These are phyloP conservation scores for Trametes cubensis DNA, from an alignment of 768 basidiomycete genomes.

Conservation along the genomic window DNA sequence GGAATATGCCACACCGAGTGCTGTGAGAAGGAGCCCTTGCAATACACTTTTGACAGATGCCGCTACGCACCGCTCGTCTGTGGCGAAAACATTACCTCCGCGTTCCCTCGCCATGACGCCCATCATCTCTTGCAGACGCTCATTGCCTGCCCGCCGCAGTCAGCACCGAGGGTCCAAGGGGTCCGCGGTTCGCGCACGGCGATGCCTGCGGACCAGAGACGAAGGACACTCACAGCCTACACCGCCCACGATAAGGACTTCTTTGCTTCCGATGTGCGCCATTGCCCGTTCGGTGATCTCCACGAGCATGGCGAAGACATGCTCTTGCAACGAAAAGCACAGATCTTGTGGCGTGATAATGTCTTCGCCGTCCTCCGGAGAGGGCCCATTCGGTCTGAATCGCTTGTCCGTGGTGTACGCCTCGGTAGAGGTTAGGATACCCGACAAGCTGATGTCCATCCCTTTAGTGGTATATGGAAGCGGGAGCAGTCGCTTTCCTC, in stretches of 20 bases:
- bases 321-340: constrained; percentile 97
- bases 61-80: constrained; percentile 80
- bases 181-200: neutral
- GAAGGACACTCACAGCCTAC: constrained; percentile 84
- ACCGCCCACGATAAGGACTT: constrained; percentile 96
- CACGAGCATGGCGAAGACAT: constrained; percentile 96
- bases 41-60: constrained; percentile 1
- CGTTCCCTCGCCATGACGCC: constrained; percentile 93
- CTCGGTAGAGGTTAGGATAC: constrained; percentile 86
- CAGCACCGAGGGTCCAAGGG: neutral
- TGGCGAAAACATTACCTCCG: constrained; percentile 88
- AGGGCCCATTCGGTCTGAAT: constrained; percentile 54
- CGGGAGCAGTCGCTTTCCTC: constrained; percentile 80
- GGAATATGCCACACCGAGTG: neutral
- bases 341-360: constrained; percentile 93
- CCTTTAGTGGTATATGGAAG: constrained; percentile 97
- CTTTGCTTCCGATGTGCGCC: constrained; percentile 96
- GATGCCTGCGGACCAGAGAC: too few relatives aligned
- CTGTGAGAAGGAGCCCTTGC: neutral
- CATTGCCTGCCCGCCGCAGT: constrained; percentile 63
- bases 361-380: constrained; percentile 54
- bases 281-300: constrained; percentile 99
- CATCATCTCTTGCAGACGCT: constrained; percentile 98
- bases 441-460: constrained; percentile 98
- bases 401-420: constrained; percentile 85